Evolutionary conservation across 169 alveolate species (phyloP), one percentile per base, ranked within the genome.

Genomic region (Eimeria brunetti): DNA sequence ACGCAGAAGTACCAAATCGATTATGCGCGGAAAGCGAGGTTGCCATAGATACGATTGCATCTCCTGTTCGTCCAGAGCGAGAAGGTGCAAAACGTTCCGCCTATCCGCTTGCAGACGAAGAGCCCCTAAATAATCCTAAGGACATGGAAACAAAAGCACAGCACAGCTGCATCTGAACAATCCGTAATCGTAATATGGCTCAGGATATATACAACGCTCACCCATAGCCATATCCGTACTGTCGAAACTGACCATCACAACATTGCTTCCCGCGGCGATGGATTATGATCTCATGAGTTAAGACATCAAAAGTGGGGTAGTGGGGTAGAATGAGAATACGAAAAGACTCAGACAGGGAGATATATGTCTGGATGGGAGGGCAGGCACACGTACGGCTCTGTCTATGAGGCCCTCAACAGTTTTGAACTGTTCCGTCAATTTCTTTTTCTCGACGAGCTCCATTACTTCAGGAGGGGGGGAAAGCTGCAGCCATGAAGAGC

Each of bases 351-450:
- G 75, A 2, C 8, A 16, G 30, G n/a, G 56, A 16, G 20, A 16
- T 20, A 30, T 33, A 20, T n/a, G 62, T 24, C 5, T 38, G 49
- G 83, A 24, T 24, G 12, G 11, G 27, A 30, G 36, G 80, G 71
- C 14, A 41, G 4, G 62, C 36, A 27, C 18, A 53, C 95, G 83
- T 27, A 91, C 95, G 56, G 95, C 95, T 71, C 95, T 84, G 86
- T 91, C 95, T 12, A 91, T 76, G 84, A 91, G 95, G 33, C 95
- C 95, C 27, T 91, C 95, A 38, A 91, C 80, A 12, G 95, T 91
- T 12, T 84, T 75, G 85, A 91, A 91, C 91, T 91, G 95, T 38
- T 91, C 95, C 58, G 95, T 91, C 36, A 91, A 91, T 44, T 91
- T 91, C 85, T 91, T 91, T 56, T 91, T 91, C 33, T 91, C 95